Conservation (phyloP, 768 basidiomycete species). For the Agaricus sinodeliciosus region DNA sequence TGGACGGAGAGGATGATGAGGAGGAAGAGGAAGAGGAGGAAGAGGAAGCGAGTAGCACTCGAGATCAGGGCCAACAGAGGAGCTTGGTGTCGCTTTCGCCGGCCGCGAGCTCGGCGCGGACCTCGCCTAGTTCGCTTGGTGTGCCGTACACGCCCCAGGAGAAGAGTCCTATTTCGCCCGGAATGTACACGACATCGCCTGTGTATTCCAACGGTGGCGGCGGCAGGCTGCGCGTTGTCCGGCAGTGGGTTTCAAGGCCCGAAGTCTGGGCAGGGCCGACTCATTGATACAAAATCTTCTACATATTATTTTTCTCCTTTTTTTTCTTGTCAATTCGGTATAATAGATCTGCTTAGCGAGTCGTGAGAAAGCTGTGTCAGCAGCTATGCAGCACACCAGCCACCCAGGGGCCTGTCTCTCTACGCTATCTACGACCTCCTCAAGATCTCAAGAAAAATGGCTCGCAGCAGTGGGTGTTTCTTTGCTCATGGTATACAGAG, state of each 20-base stretch:
- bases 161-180: conserved; percentile 20
- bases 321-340: conserved; percentile 14
- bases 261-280: conserved; percentile 31
- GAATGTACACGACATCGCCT: conserved; percentile 16
- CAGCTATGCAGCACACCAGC: conserved; percentile 58
- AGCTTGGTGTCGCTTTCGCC: conserved; percentile 31
- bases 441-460: conserved; percentile 64
- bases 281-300: conserved; percentile 15
- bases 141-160: conserved; percentile 43
- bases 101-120: conserved; percentile 38
- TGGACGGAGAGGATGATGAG: conserved; percentile 46
- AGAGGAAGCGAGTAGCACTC: conserved; percentile 42
- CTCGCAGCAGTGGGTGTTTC: conserved; percentile 60
- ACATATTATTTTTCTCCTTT: conserved; percentile 10
- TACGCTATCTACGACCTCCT: conserved; percentile 32
- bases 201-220: conserved; percentile 22
- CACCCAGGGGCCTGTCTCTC: conserved; percentile 23
- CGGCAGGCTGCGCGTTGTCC: conserved; percentile 15
- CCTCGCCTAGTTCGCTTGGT: conserved; percentile 43
- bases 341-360: conserved; percentile 16
- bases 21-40: conserved; percentile 62
- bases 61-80: conserved; percentile 26
- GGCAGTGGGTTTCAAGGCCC: conserved; percentile 34
- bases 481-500: not conserved
- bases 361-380: conserved; percentile 19